Evolutionary conservation across 805 yeast species (phyloP).

Genomic region (Schwanniomyces pseudopolymorphus): DNA sequence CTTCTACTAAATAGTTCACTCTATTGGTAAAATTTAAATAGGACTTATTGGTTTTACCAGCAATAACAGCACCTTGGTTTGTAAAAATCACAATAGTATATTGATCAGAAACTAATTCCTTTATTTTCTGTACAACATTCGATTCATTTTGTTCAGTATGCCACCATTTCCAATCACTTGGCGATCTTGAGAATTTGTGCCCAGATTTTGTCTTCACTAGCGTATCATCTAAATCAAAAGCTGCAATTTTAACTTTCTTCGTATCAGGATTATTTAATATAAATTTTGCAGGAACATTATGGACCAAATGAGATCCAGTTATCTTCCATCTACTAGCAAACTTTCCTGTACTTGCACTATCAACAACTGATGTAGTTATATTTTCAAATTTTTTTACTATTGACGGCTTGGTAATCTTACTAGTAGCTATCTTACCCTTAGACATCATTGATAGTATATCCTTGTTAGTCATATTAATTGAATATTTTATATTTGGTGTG

Average conservation of each 20-base stretch:
- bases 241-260: conserved; percentile 47
- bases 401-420: conserved; percentile 1
- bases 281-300: conserved; percentile 31
- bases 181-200: conserved; percentile 51
- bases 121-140: conserved; percentile 21
- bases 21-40: conserved; percentile 41
- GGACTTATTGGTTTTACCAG: conserved; percentile 30
- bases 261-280: not conserved
- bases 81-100: conserved; percentile 69
- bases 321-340: conserved; percentile 20
- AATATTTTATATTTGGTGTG: not conserved
- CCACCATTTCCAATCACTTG: conserved; percentile 72
- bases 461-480: conserved; percentile 2
- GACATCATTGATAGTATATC: conserved; percentile 13
- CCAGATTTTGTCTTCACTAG: conserved; percentile 67
- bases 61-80: conserved; percentile 76
- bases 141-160: conserved; percentile 8
- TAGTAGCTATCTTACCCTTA: conserved; percentile 5
- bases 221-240: conserved; percentile 87
- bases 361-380: not conserved
- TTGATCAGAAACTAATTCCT: conserved; percentile 17
- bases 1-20: conserved; percentile 37
- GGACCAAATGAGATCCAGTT: conserved; percentile 45
- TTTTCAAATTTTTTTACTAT: not conserved
- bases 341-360: not conserved